phyloP scores from a whole-genome alignment of 331 rosid genomes.

The Cydonia oblonga region DNA sequence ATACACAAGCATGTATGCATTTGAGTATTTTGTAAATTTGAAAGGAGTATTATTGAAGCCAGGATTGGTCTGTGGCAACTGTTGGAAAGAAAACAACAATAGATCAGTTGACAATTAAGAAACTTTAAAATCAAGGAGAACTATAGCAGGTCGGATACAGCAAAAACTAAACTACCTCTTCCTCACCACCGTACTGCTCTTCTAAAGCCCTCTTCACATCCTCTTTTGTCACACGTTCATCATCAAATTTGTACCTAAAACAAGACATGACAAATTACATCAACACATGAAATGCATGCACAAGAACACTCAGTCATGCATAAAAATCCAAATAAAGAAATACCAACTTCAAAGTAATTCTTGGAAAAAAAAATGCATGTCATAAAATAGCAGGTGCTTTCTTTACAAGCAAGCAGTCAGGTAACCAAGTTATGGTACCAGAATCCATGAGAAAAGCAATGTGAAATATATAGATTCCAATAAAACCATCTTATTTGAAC shows the following conservation, averaged over 20 bases:
- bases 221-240: slow-evolving; percentile 80
- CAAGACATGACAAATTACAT: not conserved
- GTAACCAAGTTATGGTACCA: not conserved
- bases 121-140: not conserved
- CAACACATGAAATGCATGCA: not conserved
- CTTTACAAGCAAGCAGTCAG: not conserved
- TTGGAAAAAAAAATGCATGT: not conserved
- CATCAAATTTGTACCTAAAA: slow-evolving; percentile 73
- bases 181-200: slow-evolving; percentile 89
- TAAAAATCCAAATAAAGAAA: not conserved
- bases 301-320: not conserved
- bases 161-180: slow-evolving; percentile 39
- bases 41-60: slow-evolving; percentile 95
- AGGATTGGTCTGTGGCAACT: slow-evolving; percentile 97
- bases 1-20: slow-evolving; percentile 98
- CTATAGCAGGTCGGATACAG: not conserved
- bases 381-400: not conserved
- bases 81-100: slow-evolving; percentile 16
- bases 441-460: not conserved
- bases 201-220: slow-evolving; percentile 70
- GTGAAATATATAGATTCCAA: not conserved
- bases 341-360: not conserved
- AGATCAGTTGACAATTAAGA: slow-evolving; percentile 12
- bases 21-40: slow-evolving; percentile 92
- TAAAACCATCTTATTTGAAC: not conserved